These are phyloP conservation scores for Sordariomycetes sp. DNA, from an alignment of 2,329 filamentous ascomycete genomes.

Conservation along the genomic window DNA sequence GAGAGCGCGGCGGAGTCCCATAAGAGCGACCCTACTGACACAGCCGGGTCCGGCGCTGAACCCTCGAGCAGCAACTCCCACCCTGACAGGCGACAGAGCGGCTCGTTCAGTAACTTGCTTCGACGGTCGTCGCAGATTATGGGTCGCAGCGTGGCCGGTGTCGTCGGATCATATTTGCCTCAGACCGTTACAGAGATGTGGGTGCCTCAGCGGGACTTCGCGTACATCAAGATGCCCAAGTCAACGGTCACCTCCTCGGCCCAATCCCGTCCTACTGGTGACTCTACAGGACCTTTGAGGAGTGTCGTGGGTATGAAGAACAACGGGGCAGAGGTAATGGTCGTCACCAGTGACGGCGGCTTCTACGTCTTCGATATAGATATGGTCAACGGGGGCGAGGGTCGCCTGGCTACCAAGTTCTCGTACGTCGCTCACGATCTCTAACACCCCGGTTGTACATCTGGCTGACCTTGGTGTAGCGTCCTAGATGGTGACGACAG, in stretches of 20 bases:
- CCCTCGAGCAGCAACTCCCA: slow-evolving; percentile 13
- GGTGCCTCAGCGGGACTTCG: slow-evolving; percentile 91
- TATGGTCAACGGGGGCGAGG: slow-evolving; percentile 87
- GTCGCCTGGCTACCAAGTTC: slow-evolving; percentile 79
- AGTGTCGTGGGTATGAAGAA: slow-evolving; percentile 98
- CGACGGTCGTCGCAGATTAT: slow-evolving; percentile 93
- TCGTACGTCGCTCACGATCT: not conserved
- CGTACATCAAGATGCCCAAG: slow-evolving; percentile 86
- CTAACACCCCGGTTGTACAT: not conserved
- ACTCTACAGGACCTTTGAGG: slow-evolving; percentile 38
- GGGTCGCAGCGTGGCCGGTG: slow-evolving; percentile 74
- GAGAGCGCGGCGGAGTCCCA: slow-evolving; percentile 28
- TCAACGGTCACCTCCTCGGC: slow-evolving; percentile 12
- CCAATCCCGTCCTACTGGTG: slow-evolving; percentile 8
- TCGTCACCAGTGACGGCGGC: slow-evolving; percentile 87
- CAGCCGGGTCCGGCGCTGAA: slow-evolving; percentile 13
- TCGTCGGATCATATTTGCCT: slow-evolving; percentile 83
- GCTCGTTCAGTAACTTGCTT: slow-evolving; percentile 79
- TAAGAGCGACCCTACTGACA: slow-evolving; percentile 31
- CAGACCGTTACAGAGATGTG: slow-evolving; percentile 94
- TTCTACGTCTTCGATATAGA: slow-evolving; percentile 96
- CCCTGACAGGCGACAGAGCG: slow-evolving; percentile 40
- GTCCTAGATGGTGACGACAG: slow-evolving; percentile 42
- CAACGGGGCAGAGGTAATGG: slow-evolving; percentile 91
- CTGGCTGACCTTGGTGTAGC: slow-evolving; percentile 15